These are phyloP conservation scores for Sporothrix pseudoabietina DNA, from an alignment of 2,329 filamentous ascomycete species.

Conservation along the genomic window DNA sequence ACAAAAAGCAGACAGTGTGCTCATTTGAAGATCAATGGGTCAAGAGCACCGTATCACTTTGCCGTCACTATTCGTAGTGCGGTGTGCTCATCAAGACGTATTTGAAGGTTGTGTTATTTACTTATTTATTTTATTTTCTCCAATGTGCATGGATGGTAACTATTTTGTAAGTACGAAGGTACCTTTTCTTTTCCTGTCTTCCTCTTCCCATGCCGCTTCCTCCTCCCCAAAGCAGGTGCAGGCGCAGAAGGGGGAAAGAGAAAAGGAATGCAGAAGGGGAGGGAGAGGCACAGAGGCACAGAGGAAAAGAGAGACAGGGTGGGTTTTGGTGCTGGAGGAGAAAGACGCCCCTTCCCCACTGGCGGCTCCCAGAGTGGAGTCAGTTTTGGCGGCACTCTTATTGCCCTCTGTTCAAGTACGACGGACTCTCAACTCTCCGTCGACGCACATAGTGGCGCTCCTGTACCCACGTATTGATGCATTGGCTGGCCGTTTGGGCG, in stretches of 20 bases:
- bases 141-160: neutral
- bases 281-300: neutral
- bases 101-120: neutral
- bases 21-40: neutral
- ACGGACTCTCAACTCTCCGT: neutral
- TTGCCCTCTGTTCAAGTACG: neutral
- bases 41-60: neutral
- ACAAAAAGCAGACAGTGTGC: neutral
- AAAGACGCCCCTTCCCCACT: neutral
- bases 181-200: neutral
- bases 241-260: neutral
- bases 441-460: neutral
- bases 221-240: constrained; percentile 4
- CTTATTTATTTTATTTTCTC: neutral
- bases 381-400: neutral
- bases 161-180: neutral
- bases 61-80: neutral
- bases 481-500: neutral
- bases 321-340: neutral
- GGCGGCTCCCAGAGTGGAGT: constrained; percentile 2
- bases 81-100: neutral
- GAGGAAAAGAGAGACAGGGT: neutral
- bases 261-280: neutral
- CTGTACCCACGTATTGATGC: neutral
- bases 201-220: neutral